phyloP scores from a whole-genome alignment of 2,329 filamentous ascomycete genomes.

The Verticillium zaregamsianum region DNA sequence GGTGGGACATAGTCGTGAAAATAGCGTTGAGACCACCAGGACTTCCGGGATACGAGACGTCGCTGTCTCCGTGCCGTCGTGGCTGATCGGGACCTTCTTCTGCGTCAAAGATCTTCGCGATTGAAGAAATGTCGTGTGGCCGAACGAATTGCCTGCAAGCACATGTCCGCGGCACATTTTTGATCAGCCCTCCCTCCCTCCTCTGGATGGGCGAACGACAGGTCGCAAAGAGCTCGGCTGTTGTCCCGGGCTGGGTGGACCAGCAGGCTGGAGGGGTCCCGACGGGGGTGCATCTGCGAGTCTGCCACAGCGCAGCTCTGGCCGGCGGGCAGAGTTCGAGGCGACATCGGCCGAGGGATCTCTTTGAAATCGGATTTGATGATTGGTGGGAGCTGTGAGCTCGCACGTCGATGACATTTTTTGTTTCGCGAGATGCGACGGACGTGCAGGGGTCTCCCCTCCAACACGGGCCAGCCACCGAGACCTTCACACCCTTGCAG shows the following conservation, averaged over 20 bases:
- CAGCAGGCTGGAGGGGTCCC: not conserved
- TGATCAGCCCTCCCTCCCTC: not conserved
- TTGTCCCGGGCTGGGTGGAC: not conserved
- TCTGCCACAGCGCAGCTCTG: not conserved
- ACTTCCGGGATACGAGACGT: not conserved
- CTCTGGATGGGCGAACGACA: not conserved
- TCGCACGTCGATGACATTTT: slow-evolving; percentile 13
- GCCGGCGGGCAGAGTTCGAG: slow-evolving; percentile 8
- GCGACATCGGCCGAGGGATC: slow-evolving; percentile 14
- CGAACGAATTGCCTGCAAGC: not conserved
- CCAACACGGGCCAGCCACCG: not conserved
- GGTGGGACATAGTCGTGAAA: not conserved
- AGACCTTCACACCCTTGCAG: not conserved
- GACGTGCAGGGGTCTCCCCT: not conserved
- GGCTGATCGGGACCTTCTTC: not conserved
- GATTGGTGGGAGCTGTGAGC: slow-evolving; percentile 14
- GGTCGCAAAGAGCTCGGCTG: not conserved
- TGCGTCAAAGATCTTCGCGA: not conserved
- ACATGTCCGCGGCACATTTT: not conserved
- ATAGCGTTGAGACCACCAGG: not conserved
- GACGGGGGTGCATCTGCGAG: not conserved
- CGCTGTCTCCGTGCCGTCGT: not conserved
- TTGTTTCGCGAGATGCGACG: slow-evolving; percentile 11
- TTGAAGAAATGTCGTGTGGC: not conserved
- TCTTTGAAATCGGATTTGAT: slow-evolving; percentile 14